Evolutionary conservation across 352 stramenopile species (phyloP), one percentile per base, ranked within the genome.

Genomic region (Pythium rishiriense): DNA sequence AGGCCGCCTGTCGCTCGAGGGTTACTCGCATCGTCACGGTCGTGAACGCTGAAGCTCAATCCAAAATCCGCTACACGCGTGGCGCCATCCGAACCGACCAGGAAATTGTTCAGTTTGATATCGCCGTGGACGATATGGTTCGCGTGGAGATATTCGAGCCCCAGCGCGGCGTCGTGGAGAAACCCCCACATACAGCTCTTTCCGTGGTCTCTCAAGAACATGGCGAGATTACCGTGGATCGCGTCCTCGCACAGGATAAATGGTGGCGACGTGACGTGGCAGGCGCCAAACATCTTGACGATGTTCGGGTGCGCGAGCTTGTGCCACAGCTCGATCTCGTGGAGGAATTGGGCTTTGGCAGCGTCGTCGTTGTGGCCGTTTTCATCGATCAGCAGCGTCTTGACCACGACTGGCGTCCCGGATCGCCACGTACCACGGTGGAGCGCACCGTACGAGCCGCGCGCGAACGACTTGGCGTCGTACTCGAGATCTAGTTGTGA

Each of bases 81-180:
- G 14, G 55, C 31, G 1, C 66, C 72, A 25, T 69, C 43, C 22
- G 52, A 86, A 2, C 39, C 59, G 17, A 66, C 59, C 21, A 66
- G 41, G 1, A 66, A 46, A n/a, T 58, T 66, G 48, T 74, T 80
- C n/a, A 81, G 71, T 68, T 94, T 96, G 17, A 97, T 69, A 43
- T 95, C 82, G 0, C 82, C 78, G 58, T 97, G 87, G 3, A 96
- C 65, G n/a, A n/a, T n/a, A n/a, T n/a, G n/a, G n/a, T n/a, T n/a
- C n/a, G n/a, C n/a, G n/a, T n/a, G n/a, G n/a, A n/a, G n/a, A n/a
- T n/a, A n/a, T n/a, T n/a, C n/a, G n/a, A n/a, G n/a, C n/a, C n/a
- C n/a, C n/a, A n/a, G n/a, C n/a, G n/a, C n/a, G n/a, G n/a, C n/a
- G n/a, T n/a, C n/a, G n/a, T n/a, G 41, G n/a, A 24, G 12, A 10